Base-by-base conservation (phyloP, 148 eudicot species). In the Rhododendron simsii region DNA sequence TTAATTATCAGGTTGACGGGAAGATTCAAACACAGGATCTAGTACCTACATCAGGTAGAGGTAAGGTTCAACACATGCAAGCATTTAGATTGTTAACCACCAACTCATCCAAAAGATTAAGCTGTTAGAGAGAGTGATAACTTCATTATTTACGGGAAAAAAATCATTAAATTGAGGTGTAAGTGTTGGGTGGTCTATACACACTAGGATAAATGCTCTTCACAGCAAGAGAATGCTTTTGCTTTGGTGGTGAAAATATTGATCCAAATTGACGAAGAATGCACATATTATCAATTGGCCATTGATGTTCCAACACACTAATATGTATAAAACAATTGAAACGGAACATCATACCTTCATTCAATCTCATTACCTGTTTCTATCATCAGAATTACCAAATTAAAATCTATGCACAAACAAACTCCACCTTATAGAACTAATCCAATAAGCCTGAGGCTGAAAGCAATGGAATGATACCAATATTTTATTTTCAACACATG, bases 361-460 rank as follows among this genome's bases (percentile, higher is more conserved):
- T 39, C 71, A 81, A 82, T 41, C 73, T 44, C 73, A 37, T 39
- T 69, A 69, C 30, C 26, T n/a, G 13, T 65, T 65, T 65, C 30
- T 65, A 65, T 61, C 26, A 21, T 61, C 67, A 15, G 61, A 55
- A 55, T 59, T 59, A 65, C 71, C 3, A 65, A 65, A 23, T n/a
- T 20, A 41, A 67, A 26, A 23, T 12, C 21, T 21, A 65, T 13
- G 50, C 74, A 41, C 44, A 61, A 82, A 61, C 23, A 81, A 23
- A 12, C 39, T 41, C 18, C 9, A 39, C 33, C 21, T 67, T 55
- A 47, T 16, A 65, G 39, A 63, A 45, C 30, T 23, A 83, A 83
- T 83, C 75, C 77, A 83, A 55, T 30, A 83, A 83, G 47, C 78
- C 55, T 55, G 80, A 83, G 47, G 59, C 55, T 18, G 80, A 20